phyloP scores from a whole-genome alignment of 306 rosid species.

The Dicorynia guianensis region DNA sequence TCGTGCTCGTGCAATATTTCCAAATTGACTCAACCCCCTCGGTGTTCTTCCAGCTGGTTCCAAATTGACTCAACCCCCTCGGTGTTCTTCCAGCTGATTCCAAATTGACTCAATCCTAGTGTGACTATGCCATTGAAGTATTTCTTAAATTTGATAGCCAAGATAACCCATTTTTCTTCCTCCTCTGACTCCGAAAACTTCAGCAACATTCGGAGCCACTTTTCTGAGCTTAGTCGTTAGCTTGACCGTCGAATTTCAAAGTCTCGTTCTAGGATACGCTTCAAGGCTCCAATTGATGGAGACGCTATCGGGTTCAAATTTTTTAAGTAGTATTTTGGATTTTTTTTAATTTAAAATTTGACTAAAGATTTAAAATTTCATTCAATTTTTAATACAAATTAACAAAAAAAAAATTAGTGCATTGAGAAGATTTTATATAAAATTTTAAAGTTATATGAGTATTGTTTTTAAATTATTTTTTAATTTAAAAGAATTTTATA shows the following conservation, averaged over 20 bases:
- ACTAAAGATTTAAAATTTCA: no score
- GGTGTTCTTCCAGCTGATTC: conserved; percentile 41
- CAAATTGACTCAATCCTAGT: conserved; percentile 48
- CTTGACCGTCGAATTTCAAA: conserved; percentile 56
- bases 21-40: conserved; percentile 51
- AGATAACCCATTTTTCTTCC: conserved; percentile 60
- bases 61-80: conserved; percentile 51
- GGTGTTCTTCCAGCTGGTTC: conserved; percentile 49
- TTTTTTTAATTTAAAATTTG: no score
- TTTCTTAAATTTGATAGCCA: conserved; percentile 52
- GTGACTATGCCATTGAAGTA: conserved; percentile 52
- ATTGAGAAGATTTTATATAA: no score
- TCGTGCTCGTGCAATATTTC: conserved; percentile 48
- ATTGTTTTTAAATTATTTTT: no score
- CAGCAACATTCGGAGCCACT: conserved; percentile 45
- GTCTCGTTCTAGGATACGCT: conserved; percentile 56
- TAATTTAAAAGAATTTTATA: no score
- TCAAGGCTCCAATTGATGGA: no score
- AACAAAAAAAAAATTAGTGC: no score
- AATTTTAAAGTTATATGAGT: no score
- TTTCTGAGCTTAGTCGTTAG: conserved; percentile 51
- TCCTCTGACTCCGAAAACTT: conserved; percentile 45
- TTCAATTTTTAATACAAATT: no score
- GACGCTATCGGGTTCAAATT: no score
- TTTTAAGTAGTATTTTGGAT: no score